Evolutionary conservation across 2,329 filamentous ascomycete genomes (phyloP).

Genomic region (Tolypocladium nubicola): DNA sequence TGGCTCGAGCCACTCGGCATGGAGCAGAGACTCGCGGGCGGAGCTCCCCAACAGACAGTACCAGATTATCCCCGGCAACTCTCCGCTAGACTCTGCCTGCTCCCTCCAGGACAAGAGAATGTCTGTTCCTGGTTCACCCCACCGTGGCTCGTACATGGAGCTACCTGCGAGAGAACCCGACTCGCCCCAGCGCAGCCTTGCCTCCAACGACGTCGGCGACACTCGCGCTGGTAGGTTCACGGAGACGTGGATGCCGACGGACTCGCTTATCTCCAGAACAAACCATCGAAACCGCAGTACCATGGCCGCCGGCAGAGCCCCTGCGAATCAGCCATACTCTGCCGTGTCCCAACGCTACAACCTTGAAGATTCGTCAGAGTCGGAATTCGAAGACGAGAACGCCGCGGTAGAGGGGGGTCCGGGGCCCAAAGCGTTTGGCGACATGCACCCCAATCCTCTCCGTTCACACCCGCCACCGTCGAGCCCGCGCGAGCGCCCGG

Average conservation of each 20-base stretch:
- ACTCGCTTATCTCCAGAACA: conserved; percentile 43
- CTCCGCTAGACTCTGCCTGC: conserved; percentile 31
- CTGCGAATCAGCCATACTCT: conserved; percentile 33
- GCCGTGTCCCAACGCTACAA: conserved; percentile 35
- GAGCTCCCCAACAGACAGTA: conserved; percentile 47
- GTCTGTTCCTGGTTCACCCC: conserved; percentile 25
- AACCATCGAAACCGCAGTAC: conserved; percentile 33
- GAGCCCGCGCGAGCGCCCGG: not conserved
- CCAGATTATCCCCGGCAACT: conserved; percentile 33
- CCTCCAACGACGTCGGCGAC: conserved; percentile 14
- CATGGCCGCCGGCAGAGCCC: conserved; percentile 12
- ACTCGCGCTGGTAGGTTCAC: conserved; percentile 36
- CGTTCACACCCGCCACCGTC: conserved; percentile 33
- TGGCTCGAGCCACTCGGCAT: conserved; percentile 47
- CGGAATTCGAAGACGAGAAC: conserved; percentile 28
- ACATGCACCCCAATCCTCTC: conserved; percentile 40
- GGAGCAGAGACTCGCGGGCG: conserved; percentile 41
- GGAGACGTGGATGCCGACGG: conserved; percentile 43
- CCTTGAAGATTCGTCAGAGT: conserved; percentile 27
- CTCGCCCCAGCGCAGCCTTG: conserved; percentile 14
- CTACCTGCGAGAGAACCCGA: conserved; percentile 32
- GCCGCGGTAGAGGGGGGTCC: conserved; percentile 9
- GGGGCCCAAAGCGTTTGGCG: conserved; percentile 9
- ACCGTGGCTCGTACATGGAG: conserved; percentile 37
- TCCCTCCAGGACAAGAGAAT: conserved; percentile 36